Evolutionary conservation across 805 yeast genomes (phyloP).

Genomic region (Pichia cephalocereana): DNA sequence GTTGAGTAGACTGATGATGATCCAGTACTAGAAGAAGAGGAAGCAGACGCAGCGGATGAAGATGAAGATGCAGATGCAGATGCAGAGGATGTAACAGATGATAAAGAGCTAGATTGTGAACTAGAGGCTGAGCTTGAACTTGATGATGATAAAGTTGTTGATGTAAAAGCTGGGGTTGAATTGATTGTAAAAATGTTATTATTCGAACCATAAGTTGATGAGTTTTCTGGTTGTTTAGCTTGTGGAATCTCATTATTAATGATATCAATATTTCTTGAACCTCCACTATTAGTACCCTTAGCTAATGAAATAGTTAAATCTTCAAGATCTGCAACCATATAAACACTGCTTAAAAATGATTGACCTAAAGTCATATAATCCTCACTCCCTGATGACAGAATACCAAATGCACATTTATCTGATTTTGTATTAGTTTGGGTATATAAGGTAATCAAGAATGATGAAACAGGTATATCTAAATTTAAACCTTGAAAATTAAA

Average conservation of each 20-base stretch:
- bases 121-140: not conserved
- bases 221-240: conserved; percentile 5
- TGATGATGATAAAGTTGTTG: not conserved
- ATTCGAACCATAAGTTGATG: conserved; percentile 6
- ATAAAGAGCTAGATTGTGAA: not conserved
- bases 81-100: not conserved
- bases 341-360: conserved; percentile 41
- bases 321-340: conserved; percentile 48
- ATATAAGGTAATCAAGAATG: conserved; percentile 15
- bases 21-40: not conserved
- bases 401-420: conserved; percentile 36
- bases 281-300: conserved; percentile 29
- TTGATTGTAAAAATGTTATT: conserved; percentile 6
- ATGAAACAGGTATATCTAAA: conserved; percentile 40
- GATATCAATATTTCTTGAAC: conserved; percentile 30
- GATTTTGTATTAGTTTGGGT: conserved; percentile 15
- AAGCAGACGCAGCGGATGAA: not conserved
- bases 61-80: not conserved
- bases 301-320: conserved; percentile 36
- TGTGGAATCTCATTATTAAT: conserved; percentile 25
- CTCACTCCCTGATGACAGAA: conserved; percentile 27
- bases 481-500: conserved; percentile 52
- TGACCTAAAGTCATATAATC: conserved; percentile 39
- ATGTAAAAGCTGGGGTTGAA: conserved; percentile 3
- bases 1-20: not conserved